phyloP scores from a whole-genome alignment of 2,329 filamentous ascomycete genomes.

The Elsinoe necatrix region DNA sequence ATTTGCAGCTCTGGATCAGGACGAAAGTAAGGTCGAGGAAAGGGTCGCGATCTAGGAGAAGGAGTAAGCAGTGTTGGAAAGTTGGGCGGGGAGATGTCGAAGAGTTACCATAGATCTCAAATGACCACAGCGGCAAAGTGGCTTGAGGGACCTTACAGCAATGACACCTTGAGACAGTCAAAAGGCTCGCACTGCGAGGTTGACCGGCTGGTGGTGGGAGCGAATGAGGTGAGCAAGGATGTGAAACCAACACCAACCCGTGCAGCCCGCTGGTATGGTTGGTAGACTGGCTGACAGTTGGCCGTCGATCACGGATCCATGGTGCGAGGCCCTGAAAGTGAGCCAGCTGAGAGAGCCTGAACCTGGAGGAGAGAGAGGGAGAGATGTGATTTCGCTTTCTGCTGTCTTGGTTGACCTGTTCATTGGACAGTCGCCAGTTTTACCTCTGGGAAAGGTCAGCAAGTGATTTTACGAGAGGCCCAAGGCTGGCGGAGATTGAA shows the following conservation, averaged over 20 bases:
- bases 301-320: conserved; percentile 13
- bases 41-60: neutral
- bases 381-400: neutral
- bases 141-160: conserved; percentile 3
- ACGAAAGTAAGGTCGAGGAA: conserved; percentile 9
- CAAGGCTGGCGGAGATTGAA: neutral
- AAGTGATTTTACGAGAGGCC: neutral
- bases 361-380: neutral
- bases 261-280: conserved; percentile 8
- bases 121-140: conserved; percentile 1
- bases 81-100: neutral
- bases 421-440: conserved; percentile 3
- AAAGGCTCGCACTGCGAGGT: conserved; percentile 4
- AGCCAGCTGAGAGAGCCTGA: conserved; percentile 3
- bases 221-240: conserved; percentile 13
- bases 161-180: conserved; percentile 2
- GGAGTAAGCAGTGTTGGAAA: neutral
- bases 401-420: neutral
- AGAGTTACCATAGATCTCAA: conserved; percentile 1
- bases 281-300: conserved; percentile 6
- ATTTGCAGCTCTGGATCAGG: neutral
- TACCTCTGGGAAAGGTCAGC: neutral
- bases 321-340: neutral
- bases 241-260: conserved; percentile 11
- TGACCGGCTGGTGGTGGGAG: conserved; percentile 2